phyloP scores from a whole-genome alignment of 2,329 filamentous ascomycete genomes.

The Alternaria metachromatica region DNA sequence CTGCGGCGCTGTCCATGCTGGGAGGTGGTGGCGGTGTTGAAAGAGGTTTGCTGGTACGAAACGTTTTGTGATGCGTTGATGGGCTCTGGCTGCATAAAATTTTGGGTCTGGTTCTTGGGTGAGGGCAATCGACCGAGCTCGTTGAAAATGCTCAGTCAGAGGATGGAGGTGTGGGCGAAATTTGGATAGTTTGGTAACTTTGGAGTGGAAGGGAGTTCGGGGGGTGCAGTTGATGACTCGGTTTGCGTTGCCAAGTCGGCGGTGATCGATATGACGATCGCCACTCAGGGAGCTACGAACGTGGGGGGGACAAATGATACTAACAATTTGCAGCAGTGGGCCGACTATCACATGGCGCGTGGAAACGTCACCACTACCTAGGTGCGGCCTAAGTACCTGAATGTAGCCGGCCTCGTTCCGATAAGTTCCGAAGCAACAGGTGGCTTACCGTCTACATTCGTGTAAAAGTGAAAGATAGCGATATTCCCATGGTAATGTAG shows the following conservation, averaged over 20 bases:
- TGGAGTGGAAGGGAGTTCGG: constrained; percentile 11
- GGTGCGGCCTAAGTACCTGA: background rate
- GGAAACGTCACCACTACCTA: background rate
- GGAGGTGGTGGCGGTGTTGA: constrained; percentile 50
- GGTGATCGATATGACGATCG: constrained; percentile 20
- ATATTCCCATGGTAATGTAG: background rate
- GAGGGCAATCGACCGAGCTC: constrained; percentile 63
- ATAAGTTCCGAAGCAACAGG: constrained; percentile 4
- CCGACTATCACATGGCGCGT: constrained; percentile 5
- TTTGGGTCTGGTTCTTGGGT: constrained; percentile 42
- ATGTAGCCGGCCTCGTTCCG: constrained; percentile 1
- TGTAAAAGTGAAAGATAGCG: background rate
- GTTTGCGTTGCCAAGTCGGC: constrained; percentile 17
- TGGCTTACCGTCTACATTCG: background rate
- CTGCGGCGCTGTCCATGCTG: constrained; percentile 65
- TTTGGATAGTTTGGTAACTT: constrained; percentile 19
- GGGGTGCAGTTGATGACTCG: constrained; percentile 19
- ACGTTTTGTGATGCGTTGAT: constrained; percentile 57
- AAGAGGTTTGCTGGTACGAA: constrained; percentile 48
- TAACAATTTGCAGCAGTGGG: background rate
- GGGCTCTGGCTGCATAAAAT: constrained; percentile 72
- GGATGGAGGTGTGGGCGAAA: constrained; percentile 27
- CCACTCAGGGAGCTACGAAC: constrained; percentile 16
- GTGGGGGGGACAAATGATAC: constrained; percentile 14
- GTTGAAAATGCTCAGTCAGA: constrained; percentile 47